A percentile compares a stretch with the other conserved stretches of the same genome.
Conservation (phyloP, 768 basidiomycete species). For the Tylopilus felleus region DNA sequence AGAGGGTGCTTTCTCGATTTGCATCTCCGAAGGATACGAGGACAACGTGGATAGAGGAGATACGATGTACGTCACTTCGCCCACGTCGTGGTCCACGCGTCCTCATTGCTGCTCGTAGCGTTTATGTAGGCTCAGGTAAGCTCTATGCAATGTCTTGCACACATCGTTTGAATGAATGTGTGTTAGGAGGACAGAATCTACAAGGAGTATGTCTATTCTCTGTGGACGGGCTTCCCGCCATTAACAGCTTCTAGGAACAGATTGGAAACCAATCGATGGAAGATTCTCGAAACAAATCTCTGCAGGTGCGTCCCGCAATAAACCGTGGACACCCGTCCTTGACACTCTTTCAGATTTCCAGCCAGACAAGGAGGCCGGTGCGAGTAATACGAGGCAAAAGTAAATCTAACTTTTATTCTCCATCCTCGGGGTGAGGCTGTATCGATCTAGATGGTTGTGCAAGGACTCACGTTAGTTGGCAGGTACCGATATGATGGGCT, state of each 20-base stretch:
- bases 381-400: slow-evolving; percentile 37
- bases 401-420: slow-evolving; percentile 16
- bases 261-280: slow-evolving; percentile 23
- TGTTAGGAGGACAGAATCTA: slow-evolving; percentile 24
- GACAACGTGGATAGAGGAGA: slow-evolving; percentile 40
- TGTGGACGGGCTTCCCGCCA: background rate
- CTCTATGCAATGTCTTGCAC: background rate
- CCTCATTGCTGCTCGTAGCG: slow-evolving; percentile 22
- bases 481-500: slow-evolving; percentile 34
- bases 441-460: background rate
- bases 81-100: background rate
- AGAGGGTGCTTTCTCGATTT: slow-evolving; percentile 39
- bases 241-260: slow-evolving; percentile 21
- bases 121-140: slow-evolving; percentile 33
- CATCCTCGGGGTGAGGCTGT: slow-evolving; percentile 19
- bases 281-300: slow-evolving; percentile 15
- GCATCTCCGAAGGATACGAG: slow-evolving; percentile 40
- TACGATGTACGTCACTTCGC: slow-evolving; percentile 30
- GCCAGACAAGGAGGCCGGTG: slow-evolving; percentile 29
- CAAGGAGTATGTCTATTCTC: slow-evolving; percentile 12
- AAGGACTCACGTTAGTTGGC: background rate
- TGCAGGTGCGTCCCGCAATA: slow-evolving; percentile 11
- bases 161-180: background rate
- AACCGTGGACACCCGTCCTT: background rate
- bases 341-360: slow-evolving; percentile 27